Evolutionary conservation across 106 monocot genomes (phyloP), one percentile per base, ranked within the genome.

Genomic region (Iris macrosiphon): DNA sequence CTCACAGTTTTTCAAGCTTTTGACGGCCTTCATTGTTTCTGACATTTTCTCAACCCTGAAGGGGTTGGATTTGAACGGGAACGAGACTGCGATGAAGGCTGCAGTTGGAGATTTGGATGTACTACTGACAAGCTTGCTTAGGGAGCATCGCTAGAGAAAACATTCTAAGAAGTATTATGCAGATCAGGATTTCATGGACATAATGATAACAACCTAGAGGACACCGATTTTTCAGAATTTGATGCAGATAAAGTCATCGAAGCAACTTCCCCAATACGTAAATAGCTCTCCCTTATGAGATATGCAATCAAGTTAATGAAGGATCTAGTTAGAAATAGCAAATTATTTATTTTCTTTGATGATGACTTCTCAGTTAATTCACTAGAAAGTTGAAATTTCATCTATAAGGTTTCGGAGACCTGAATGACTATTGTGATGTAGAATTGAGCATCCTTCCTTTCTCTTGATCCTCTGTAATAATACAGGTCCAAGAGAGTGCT

Each of bases 21-120:
- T 67, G 27, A 25, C 42, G n/a, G 54, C 44, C 4, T 40, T 62
- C n/a, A 67, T 62, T 1, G n/a, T 46, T 15, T 74, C 74, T 1
- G 74, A 74, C 49, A 56, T 62, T 61, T 47, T 74, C 19, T 67
- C 74, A 11, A 55, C 28, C 19, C 55, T 67, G 4, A 34, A 44
- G 24, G 47, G 75, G 68, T 12, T 68, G 29, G 62, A 75, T 34
- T 18, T 59, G 16, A 11, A 32, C 15, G 74, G 74, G 14, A 31
- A 68, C 21, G 62, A 61, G 18, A 24, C 26, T 5, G 75, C 68
- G 21, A 75, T 75, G 75, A 68, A 29, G 22, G 26, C 47, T 4
- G 52, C 49, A 2, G 57, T 63, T 6, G 18, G 12, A 2, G 68
- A 63, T 4, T 39, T 69, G 32, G 75, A 75, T 33, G 3, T 7